These are phyloP conservation scores for Drechslera avenae DNA, from an alignment of 2,329 filamentous ascomycete species.

Conservation along the genomic window DNA sequence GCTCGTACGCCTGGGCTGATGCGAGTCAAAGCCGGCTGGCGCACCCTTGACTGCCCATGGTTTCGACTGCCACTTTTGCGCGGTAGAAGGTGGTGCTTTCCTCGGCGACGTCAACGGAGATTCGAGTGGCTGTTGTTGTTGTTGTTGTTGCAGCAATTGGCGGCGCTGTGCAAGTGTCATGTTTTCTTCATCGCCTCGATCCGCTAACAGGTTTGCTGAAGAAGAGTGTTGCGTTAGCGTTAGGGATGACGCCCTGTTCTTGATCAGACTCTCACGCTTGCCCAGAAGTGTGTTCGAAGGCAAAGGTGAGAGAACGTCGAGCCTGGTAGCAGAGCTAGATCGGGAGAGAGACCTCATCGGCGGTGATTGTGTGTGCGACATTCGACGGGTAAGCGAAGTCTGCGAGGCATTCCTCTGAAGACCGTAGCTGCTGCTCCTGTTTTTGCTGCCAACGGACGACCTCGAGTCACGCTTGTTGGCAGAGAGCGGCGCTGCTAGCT, in stretches of 20 bases:
- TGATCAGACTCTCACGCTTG: conserved; percentile 60
- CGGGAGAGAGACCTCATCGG: conserved; percentile 30
- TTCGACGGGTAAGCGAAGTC: conserved; percentile 21
- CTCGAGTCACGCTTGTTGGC: conserved; percentile 30
- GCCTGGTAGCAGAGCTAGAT: conserved; percentile 22
- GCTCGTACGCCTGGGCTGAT: conserved; percentile 42
- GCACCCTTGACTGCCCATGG: conserved; percentile 28
- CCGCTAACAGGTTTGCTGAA: conserved; percentile 31
- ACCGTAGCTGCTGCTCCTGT: conserved; percentile 25
- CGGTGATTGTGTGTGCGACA: conserved; percentile 22
- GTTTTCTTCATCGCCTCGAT: conserved; percentile 60
- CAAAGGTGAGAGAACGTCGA: conserved; percentile 31
- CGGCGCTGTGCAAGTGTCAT: conserved; percentile 71
- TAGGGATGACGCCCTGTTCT: conserved; percentile 46
- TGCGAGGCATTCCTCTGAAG: conserved; percentile 19
- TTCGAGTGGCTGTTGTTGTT: conserved; percentile 32
- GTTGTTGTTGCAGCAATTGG: conserved; percentile 45
- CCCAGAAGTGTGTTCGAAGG: conserved; percentile 58
- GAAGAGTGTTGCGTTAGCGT: conserved; percentile 44
- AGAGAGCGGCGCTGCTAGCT: conserved; percentile 29
- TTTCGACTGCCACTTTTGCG: conserved; percentile 41
- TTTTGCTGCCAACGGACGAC: conserved; percentile 28
- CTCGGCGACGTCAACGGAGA: conserved; percentile 17
- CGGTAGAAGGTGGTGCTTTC: conserved; percentile 29
- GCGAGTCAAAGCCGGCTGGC: conserved; percentile 44